Conservation (phyloP, 495 filamentous ascomycete genomes). For the Podospora pseudocomata region DNA sequence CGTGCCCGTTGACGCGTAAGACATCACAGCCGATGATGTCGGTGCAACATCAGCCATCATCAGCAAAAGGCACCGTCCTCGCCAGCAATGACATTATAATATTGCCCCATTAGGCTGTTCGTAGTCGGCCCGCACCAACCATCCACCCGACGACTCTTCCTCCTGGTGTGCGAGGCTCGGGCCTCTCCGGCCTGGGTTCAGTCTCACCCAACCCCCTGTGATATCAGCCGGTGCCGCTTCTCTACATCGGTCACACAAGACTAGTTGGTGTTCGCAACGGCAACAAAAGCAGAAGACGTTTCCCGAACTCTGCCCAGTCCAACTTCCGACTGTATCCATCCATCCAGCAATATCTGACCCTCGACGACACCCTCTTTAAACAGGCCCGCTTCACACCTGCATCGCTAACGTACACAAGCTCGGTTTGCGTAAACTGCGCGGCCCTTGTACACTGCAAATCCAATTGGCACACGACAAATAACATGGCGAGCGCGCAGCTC, state of each 20-base stretch:
- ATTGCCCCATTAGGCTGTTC: constrained; percentile 16
- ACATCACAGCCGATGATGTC: background rate
- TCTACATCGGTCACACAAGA: background rate
- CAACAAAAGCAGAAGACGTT: background rate
- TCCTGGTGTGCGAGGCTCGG: background rate
- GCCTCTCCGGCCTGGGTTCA: background rate
- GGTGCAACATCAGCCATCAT: constrained; percentile 8
- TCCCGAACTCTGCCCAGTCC: background rate
- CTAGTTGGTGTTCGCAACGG: background rate
- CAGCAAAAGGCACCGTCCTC: constrained; percentile 9
- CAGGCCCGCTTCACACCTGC: background rate
- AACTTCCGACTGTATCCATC: background rate
- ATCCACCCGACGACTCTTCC: background rate
- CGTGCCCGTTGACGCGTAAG: background rate
- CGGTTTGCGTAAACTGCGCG: background rate
- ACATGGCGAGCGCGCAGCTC: constrained; percentile 4
- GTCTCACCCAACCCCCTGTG: background rate
- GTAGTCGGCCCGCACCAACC: constrained; percentile 13
- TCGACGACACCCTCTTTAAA: background rate
- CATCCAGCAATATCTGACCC: background rate
- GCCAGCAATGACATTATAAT: constrained; percentile 6
- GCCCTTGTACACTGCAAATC: constrained; percentile 24
- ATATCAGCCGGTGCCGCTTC: background rate
- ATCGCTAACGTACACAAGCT: constrained; percentile 6
- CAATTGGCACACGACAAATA: constrained; percentile 31